These are phyloP conservation scores for Moesziomyces parantarcticus DNA, from an alignment of 1,284 basidiomycete species.

Conservation along the genomic window DNA sequence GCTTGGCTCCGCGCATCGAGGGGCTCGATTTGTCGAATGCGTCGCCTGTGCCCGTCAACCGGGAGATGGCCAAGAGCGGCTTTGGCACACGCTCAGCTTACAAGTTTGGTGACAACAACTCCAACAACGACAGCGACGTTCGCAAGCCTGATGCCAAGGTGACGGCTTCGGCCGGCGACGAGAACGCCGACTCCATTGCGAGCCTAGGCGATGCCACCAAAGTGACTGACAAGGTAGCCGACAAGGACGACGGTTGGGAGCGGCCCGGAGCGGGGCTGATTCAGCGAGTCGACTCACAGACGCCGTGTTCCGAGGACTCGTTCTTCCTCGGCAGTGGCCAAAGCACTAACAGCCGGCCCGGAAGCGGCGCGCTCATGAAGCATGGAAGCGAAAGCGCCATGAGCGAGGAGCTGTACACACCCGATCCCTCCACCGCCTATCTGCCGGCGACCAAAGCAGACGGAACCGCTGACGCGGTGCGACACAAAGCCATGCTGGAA, in stretches of 20 bases:
- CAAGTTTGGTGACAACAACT: conserved; percentile 12
- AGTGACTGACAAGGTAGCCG: background rate
- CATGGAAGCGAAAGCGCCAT: conserved; percentile 47
- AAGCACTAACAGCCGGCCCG: conserved; percentile 29
- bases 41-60: conserved; percentile 28
- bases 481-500: conserved; percentile 3
- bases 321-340: conserved; percentile 34
- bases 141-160: background rate
- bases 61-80: conserved; percentile 41
- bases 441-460: conserved; percentile 21
- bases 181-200: background rate
- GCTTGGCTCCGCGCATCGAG: conserved; percentile 4
- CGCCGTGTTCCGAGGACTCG: conserved; percentile 43
- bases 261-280: conserved; percentile 15
- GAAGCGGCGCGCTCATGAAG: conserved; percentile 37
- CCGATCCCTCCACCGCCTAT: conserved; percentile 31
- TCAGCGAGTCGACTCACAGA: conserved; percentile 33
- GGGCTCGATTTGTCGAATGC: conserved; percentile 29
- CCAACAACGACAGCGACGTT: background rate
- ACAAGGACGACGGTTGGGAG: conserved; percentile 14
- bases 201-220: conserved; percentile 4
- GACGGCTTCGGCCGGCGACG: background rate
- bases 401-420: conserved; percentile 47
- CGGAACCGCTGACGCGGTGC: background rate
- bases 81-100: conserved; percentile 47